A percentile compares a stretch with the other conserved stretches of the same genome.
Evolutionary conservation across 257 asterid genomes (phyloP).

Genomic region (Parsonsia alboflavescens): DNA sequence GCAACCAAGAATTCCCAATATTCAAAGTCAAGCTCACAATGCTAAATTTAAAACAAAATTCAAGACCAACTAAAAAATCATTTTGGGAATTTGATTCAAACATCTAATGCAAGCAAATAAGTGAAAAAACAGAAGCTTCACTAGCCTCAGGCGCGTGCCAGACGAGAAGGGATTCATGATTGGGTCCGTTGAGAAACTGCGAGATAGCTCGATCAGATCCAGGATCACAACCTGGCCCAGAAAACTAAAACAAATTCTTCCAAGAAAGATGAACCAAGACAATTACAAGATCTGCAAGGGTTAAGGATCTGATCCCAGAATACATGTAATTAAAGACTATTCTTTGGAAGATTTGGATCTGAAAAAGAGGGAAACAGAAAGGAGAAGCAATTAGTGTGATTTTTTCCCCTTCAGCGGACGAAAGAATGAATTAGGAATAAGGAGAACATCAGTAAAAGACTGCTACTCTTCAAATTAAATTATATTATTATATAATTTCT

Average conservation of each 20-base stretch:
- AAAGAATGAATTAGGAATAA: background rate
- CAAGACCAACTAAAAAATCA: conserved; percentile 8
- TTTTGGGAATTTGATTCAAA: background rate
- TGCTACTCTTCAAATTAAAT: background rate
- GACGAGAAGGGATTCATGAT: conserved; percentile 90
- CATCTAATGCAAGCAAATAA: background rate
- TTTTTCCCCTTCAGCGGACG: background rate
- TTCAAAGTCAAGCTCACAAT: background rate
- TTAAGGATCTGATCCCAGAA: conserved; percentile 8
- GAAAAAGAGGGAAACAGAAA: background rate
- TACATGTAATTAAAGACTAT: background rate
- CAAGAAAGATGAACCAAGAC: background rate
- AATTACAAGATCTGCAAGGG: conserved; percentile 7
- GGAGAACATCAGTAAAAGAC: background rate
- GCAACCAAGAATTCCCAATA: background rate
- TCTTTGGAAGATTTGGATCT: conserved; percentile 20
- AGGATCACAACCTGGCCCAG: conserved; percentile 25
- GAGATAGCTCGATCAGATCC: conserved; percentile 67
- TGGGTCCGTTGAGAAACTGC: conserved; percentile 55
- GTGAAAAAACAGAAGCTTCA: background rate
- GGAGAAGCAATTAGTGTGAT: background rate
- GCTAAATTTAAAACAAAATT: background rate
- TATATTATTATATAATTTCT: background rate
- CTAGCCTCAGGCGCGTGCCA: conserved; percentile 82
- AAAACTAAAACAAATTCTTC: background rate